Evolutionary conservation across 352 stramenopile species (phyloP).

Genomic region (Hyaloperonospora brassicae): DNA sequence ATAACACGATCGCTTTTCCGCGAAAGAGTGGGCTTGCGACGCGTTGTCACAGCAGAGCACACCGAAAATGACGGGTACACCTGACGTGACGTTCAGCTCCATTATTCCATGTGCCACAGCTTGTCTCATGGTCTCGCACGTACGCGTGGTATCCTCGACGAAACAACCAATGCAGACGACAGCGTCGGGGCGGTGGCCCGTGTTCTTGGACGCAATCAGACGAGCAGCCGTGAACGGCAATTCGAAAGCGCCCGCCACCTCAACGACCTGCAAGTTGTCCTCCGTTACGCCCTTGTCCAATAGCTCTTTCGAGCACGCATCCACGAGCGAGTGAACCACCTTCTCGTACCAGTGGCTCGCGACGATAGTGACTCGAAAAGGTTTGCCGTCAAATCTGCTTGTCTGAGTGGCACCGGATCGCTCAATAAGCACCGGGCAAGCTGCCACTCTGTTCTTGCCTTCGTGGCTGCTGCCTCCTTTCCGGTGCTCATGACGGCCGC

Average conservation of each 20-base stretch:
- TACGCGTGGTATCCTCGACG: constrained; percentile 92
- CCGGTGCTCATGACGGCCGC: not conserved
- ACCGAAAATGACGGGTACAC: constrained; percentile 76
- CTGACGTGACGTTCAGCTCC: constrained; percentile 90
- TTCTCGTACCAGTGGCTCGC: constrained; percentile 57
- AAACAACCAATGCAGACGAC: constrained; percentile 94
- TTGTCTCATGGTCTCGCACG: constrained; percentile 97
- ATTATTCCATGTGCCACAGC: constrained; percentile 92
- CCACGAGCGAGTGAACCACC: constrained; percentile 39
- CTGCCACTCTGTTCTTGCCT: constrained; percentile 11
- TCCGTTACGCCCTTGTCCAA: constrained; percentile 44
- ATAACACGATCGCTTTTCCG: constrained; percentile 25
- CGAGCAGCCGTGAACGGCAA: constrained; percentile 88
- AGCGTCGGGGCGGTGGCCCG: constrained; percentile 81
- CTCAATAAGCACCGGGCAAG: constrained; percentile 31
- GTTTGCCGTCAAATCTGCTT: constrained; percentile 24
- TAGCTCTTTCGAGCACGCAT: constrained; percentile 47
- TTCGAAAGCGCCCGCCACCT: constrained; percentile 93
- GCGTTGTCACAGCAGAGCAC: constrained; percentile 92
- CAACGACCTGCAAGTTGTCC: constrained; percentile 36
- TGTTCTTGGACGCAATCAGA: constrained; percentile 57
- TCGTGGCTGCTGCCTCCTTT: constrained; percentile 4
- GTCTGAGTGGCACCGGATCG: constrained; percentile 24
- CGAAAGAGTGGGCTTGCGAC: constrained; percentile 85
- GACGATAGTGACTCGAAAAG: constrained; percentile 45